These are phyloP conservation scores for Trichoderma atrobrunneum DNA, from an alignment of 2,329 filamentous ascomycete genomes.

Conservation along the genomic window DNA sequence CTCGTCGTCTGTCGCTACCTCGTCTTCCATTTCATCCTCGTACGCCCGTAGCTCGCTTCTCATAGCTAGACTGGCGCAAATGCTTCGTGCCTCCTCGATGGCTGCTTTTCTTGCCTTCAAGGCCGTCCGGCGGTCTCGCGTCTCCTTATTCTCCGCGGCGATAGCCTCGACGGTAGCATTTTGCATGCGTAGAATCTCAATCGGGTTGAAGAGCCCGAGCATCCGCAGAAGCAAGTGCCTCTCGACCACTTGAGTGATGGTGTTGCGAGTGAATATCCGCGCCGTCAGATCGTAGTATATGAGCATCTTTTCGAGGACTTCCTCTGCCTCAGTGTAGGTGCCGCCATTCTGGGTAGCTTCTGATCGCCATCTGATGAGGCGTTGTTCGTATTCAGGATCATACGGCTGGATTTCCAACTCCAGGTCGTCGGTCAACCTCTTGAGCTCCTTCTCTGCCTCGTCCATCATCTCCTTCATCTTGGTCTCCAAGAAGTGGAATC, in stretches of 20 bases:
- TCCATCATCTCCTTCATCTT: slow-evolving; percentile 48
- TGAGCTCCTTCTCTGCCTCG: slow-evolving; percentile 46
- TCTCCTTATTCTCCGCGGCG: slow-evolving; percentile 53
- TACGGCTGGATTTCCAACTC: slow-evolving; percentile 53
- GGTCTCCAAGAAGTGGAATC: slow-evolving; percentile 47
- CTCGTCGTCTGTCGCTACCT: slow-evolving; percentile 32
- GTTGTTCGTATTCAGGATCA: slow-evolving; percentile 53
- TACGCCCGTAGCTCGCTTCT: slow-evolving; percentile 47
- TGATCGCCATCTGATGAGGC: slow-evolving; percentile 46
- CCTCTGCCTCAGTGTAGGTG: slow-evolving; percentile 49
- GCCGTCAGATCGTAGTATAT: slow-evolving; percentile 54
- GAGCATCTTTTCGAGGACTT: slow-evolving; percentile 55
- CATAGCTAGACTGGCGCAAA: slow-evolving; percentile 51
- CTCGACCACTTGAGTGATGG: slow-evolving; percentile 52
- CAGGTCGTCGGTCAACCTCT: slow-evolving; percentile 48
- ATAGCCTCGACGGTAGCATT: slow-evolving; percentile 47
- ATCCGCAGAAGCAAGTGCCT: slow-evolving; percentile 51
- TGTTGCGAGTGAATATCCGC: slow-evolving; percentile 51
- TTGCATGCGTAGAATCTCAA: slow-evolving; percentile 49
- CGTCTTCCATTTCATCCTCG: slow-evolving; percentile 35
- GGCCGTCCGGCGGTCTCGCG: slow-evolving; percentile 46
- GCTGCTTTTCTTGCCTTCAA: slow-evolving; percentile 49
- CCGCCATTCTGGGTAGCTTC: slow-evolving; percentile 43
- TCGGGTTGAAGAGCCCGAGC: slow-evolving; percentile 51
- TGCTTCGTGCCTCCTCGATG: slow-evolving; percentile 49